phyloP scores from a whole-genome alignment of 1,139 yeast species.

The Saccharomycopsis hybrid region DNA sequence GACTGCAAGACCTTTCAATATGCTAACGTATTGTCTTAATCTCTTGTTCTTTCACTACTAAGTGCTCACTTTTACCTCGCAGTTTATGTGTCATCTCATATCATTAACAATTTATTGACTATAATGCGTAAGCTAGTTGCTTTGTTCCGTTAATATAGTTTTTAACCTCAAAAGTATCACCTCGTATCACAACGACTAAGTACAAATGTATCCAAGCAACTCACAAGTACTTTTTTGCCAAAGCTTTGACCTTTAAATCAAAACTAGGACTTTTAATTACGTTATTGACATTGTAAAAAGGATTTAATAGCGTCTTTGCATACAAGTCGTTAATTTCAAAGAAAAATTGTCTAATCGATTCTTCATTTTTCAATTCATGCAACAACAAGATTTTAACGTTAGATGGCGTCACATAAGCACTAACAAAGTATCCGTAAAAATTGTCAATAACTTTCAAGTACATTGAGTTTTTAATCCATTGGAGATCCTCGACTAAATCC shows the following conservation, averaged over 20 bases:
- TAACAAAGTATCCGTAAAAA: slow-evolving; percentile 73
- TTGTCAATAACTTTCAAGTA: slow-evolving; percentile 77
- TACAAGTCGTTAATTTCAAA: slow-evolving; percentile 81
- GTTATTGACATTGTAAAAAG: slow-evolving; percentile 74
- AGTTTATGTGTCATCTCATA: too few species aligned
- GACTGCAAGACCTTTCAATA: too few species aligned
- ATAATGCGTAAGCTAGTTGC: too few species aligned
- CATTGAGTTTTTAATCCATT: slow-evolving; percentile 63
- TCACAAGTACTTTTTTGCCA: slow-evolving; percentile 62
- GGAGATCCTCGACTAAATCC: slow-evolving; percentile 83
- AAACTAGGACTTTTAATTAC: slow-evolving; percentile 71
- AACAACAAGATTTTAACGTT: slow-evolving; percentile 76
- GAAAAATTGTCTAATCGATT: slow-evolving; percentile 78
- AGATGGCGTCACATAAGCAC: slow-evolving; percentile 84
- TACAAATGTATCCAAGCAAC: neutral
- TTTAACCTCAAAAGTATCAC: too few species aligned
- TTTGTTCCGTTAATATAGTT: too few species aligned
- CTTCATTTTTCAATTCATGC: slow-evolving; percentile 67
- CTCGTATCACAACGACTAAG: too few species aligned
- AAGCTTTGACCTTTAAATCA: slow-evolving; percentile 62
- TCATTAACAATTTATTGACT: too few species aligned
- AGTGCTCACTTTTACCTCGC: too few species aligned
- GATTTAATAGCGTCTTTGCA: slow-evolving; percentile 78
- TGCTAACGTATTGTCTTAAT: too few species aligned
- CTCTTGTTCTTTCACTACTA: too few species aligned